phyloP scores from a whole-genome alignment of 805 yeast species.

The Spencermartinsiella europaea region DNA sequence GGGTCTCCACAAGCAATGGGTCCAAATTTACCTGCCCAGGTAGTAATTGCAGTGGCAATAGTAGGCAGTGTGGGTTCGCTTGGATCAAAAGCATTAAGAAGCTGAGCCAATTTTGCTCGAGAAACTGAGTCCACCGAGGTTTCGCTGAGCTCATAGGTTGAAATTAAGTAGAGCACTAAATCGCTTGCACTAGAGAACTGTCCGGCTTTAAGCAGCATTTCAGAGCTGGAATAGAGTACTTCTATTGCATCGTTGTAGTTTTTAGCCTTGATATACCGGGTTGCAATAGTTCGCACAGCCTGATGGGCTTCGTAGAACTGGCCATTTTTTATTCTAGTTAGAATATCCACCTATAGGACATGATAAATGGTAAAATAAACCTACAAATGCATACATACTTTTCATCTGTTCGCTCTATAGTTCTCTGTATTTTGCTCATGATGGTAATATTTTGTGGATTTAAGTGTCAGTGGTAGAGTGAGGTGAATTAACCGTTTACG shows the following conservation, averaged over 20 bases:
- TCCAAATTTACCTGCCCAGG: slow-evolving; percentile 55
- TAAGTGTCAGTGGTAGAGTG: neutral
- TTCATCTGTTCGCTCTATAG: slow-evolving; percentile 22
- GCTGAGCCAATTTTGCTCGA: slow-evolving; percentile 42
- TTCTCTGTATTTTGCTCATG: slow-evolving; percentile 12
- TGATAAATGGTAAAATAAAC: too few species aligned
- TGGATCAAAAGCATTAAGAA: slow-evolving; percentile 41
- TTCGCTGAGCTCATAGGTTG: slow-evolving; percentile 53
- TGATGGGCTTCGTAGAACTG: slow-evolving; percentile 95
- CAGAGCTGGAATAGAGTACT: slow-evolving; percentile 64
- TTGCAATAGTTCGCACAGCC: slow-evolving; percentile 82
- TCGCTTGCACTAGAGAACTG: slow-evolving; percentile 83
- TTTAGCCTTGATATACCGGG: slow-evolving; percentile 68
- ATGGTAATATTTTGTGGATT: neutral
- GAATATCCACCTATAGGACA: too few species aligned
- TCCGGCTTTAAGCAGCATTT: slow-evolving; percentile 58
- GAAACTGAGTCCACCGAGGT: slow-evolving; percentile 39
- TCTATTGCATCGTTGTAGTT: slow-evolving; percentile 69
- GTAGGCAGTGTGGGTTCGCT: slow-evolving; percentile 59
- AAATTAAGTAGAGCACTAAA: slow-evolving; percentile 64
- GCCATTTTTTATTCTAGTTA: slow-evolving; percentile 55
- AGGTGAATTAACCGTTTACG: too few species aligned
- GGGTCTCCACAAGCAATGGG: slow-evolving; percentile 64
- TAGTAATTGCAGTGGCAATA: slow-evolving; percentile 30
- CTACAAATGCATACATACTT: slow-evolving; percentile 20